Evolutionary conservation across 179 eudicot species (phyloP), one percentile per base, ranked within the genome.

Genomic region (Beta lomatogona): DNA sequence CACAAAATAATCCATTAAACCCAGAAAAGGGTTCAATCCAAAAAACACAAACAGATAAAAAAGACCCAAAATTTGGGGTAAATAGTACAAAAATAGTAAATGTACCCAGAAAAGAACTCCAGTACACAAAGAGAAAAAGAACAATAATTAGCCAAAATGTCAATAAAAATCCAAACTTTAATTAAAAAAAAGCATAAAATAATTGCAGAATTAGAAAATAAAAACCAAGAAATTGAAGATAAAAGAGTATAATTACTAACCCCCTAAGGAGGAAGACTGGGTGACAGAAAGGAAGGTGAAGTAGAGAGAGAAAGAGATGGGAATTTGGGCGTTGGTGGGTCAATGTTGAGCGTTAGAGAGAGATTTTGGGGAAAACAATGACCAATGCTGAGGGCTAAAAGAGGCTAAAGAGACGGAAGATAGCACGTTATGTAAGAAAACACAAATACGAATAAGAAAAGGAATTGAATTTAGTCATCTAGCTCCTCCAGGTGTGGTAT

Each of bases 281-380:
- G 71, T 72, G 75, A 67, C 22, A 60, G 46, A 22, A 48, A 13
- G 71, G 28, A 67, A 64, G 74, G 65, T 72, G 44, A 19, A 71
- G 53, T 61, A 53, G 73, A 67, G 79, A 73, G 84, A 46, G 80
- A 78, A 59, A 25, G 45, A 21, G 60, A 44, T 50, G 16, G 77
- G 79, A 79, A 44, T 76, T 53, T 48, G 52, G 74, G 74, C 25
- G 82, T 71, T 70, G 81, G 73, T 68, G 83, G 80, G 87, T 82
- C 87, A 25, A 57, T 15, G 28, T 19, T 21, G 36, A 21, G 22
- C 25, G 53, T 10, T 41, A 41, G 55, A 68, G 52, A 55, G 44
- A 78, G 75, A 79, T 73, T 79, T 83, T 77, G 83, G 86, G 50
- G 71, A 50, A 79, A 57, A 50, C 5, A 25, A 13, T 19, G 66